A percentile compares a stretch with the other conserved stretches of the same genome.
Evolutionary conservation across 2,329 filamentous ascomycete species (phyloP).

Genomic region (Volutella citrinella): DNA sequence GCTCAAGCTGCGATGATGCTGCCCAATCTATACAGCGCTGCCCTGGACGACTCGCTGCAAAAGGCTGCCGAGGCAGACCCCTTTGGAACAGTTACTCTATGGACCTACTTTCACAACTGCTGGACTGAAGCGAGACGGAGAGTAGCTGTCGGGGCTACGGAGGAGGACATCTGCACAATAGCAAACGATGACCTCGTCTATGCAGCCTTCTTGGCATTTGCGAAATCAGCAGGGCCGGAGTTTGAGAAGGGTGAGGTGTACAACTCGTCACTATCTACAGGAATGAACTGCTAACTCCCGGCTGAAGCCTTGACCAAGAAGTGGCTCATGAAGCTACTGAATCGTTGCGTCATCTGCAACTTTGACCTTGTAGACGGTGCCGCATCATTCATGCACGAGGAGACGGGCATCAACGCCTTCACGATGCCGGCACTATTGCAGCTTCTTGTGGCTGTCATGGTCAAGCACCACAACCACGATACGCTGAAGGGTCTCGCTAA

Average conservation of each 20-base stretch:
- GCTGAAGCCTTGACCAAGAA: constrained; percentile 3
- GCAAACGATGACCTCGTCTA: constrained; percentile 7
- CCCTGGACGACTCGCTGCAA: neutral
- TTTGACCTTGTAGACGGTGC: constrained; percentile 6
- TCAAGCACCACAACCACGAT: constrained; percentile 10
- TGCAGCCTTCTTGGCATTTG: constrained; percentile 2
- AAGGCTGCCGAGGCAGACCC: constrained; percentile 5
- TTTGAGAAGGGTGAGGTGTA: too few species aligned
- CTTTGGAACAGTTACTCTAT: constrained; percentile 8
- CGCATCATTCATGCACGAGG: constrained; percentile 5
- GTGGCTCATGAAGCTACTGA: constrained; percentile 5
- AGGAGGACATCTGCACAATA: neutral
- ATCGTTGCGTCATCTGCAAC: constrained; percentile 6
- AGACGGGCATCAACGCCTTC: constrained; percentile 4
- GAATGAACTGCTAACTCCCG: too few species aligned
- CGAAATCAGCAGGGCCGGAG: too few species aligned
- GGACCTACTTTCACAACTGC: constrained; percentile 12
- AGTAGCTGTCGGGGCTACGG: neutral
- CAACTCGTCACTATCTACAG: too few species aligned
- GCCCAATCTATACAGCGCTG: constrained; percentile 3
- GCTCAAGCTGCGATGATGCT: constrained; percentile 5
- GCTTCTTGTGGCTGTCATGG: constrained; percentile 4
- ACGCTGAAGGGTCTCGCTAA: neutral
- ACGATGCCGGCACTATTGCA: constrained; percentile 4
- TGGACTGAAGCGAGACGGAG: too few species aligned